Evolutionary conservation across 2,329 filamentous ascomycete genomes (phyloP).

Genomic region (Westerdykella sp.): DNA sequence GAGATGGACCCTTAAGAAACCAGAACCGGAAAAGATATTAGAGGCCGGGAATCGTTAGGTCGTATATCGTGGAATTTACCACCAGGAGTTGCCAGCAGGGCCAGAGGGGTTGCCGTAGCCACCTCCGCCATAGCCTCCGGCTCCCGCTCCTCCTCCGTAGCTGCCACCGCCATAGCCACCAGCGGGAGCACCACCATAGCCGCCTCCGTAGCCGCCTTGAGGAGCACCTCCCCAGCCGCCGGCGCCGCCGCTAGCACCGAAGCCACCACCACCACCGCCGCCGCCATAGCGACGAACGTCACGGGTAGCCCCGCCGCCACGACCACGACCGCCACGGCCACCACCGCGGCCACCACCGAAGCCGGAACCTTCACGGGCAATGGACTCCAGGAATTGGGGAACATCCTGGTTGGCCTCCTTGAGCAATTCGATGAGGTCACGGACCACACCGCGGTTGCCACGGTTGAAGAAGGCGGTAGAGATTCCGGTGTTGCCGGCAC

Average conservation of each 20-base stretch:
- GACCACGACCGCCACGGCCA: conserved; percentile 60
- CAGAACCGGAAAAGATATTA: conserved; percentile 11
- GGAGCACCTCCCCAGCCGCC: conserved; percentile 37
- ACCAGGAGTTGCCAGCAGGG: conserved; percentile 62
- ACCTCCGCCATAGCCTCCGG: conserved; percentile 29
- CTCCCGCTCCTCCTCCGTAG: conserved; percentile 56
- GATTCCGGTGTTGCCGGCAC: conserved; percentile 98
- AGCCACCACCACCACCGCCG: conserved; percentile 49
- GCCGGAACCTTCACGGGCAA: conserved; percentile 84
- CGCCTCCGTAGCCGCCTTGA: conserved; percentile 29
- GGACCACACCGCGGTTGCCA: conserved; percentile 94
- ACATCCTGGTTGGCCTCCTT: conserved; percentile 99
- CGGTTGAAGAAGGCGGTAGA: conserved; percentile 99
- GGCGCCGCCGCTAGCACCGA: conserved; percentile 40
- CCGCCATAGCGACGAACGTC: conserved; percentile 66
- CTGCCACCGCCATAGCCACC: conserved; percentile 46
- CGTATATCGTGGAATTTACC: conserved; percentile 40
- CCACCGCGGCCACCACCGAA: conserved; percentile 66
- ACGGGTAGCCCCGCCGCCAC: conserved; percentile 65
- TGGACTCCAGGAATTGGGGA: conserved; percentile 89
- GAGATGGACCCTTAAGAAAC: too few relatives aligned
- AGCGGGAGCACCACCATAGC: conserved; percentile 41
- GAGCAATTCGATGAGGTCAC: conserved; percentile 91
- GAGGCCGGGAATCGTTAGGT: conserved; percentile 24
- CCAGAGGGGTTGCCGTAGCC: conserved; percentile 65